These are phyloP conservation scores for Verticillium klebahnii DNA, from an alignment of 2,329 filamentous ascomycete species.

Conservation along the genomic window DNA sequence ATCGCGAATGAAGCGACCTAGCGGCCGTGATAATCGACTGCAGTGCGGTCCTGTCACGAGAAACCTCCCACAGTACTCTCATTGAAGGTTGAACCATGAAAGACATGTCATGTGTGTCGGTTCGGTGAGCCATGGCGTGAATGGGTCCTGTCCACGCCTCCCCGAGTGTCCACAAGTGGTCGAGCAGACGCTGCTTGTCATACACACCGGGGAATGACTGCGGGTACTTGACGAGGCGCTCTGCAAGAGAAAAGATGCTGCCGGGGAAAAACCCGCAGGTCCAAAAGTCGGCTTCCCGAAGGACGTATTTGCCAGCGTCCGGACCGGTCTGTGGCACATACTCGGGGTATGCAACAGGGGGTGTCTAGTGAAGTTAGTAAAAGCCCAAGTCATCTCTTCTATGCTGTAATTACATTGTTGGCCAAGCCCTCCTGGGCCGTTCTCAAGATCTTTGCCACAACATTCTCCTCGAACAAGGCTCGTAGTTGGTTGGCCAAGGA, in stretches of 20 bases:
- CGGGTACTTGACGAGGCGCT: constrained; percentile 26
- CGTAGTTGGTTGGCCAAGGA: not conserved
- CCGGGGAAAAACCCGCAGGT: constrained; percentile 36
- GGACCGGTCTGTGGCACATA: constrained; percentile 13
- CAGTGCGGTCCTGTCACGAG: constrained; percentile 30
- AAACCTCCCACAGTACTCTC: constrained; percentile 42
- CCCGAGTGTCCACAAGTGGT: constrained; percentile 18
- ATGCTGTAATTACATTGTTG: constrained; percentile 8
- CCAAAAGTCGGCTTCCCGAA: constrained; percentile 20
- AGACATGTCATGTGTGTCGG: constrained; percentile 49
- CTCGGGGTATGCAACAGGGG: constrained; percentile 14
- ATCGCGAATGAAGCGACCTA: constrained; percentile 35
- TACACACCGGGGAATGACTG: constrained; percentile 10
- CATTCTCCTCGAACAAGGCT: constrained; percentile 13
- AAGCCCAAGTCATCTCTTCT: not conserved
- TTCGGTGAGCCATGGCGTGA: constrained; percentile 29
- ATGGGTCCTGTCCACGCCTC: constrained; percentile 29
- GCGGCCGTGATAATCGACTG: constrained; percentile 38
- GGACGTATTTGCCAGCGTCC: constrained; percentile 11
- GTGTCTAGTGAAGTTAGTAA: constrained; percentile 4
- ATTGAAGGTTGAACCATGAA: constrained; percentile 49
- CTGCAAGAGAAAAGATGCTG: constrained; percentile 26
- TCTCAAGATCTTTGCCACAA: constrained; percentile 14
- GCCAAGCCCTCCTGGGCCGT: constrained; percentile 9
- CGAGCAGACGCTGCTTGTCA: not conserved